Evolutionary conservation across 1,284 basidiomycete species (phyloP).

Genomic region (Hypsizygus ulmarius): DNA sequence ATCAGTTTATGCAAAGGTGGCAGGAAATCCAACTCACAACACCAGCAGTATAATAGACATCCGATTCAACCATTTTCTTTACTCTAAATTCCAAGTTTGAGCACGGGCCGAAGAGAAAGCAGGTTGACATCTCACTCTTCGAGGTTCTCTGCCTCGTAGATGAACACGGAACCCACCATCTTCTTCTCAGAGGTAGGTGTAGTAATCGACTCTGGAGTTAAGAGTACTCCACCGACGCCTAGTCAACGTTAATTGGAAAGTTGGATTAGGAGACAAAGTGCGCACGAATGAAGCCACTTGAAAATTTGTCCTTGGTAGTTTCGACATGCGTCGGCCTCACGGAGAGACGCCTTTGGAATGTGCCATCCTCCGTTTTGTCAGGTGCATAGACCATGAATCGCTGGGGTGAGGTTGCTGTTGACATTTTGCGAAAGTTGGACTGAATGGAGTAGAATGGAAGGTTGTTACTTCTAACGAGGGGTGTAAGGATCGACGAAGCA

Average conservation of each 20-base stretch:
- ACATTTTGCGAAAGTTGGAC: slow-evolving; percentile 1
- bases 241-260: slow-evolving; percentile 2
- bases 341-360: slow-evolving; percentile 45
- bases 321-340: slow-evolving; percentile 46
- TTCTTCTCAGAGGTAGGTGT: slow-evolving; percentile 36
- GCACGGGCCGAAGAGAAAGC: slow-evolving; percentile 1
- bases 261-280: slow-evolving; percentile 8
- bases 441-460: neutral
- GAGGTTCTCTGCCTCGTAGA: slow-evolving; percentile 39
- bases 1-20: neutral
- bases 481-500: too few relatives aligned
- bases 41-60: slow-evolving; percentile 39
- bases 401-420: slow-evolving; percentile 23
- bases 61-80: slow-evolving; percentile 33
- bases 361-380: slow-evolving; percentile 48
- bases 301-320: slow-evolving; percentile 38
- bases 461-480: neutral
- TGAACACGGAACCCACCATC: slow-evolving; percentile 41
- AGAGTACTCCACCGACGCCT: slow-evolving; percentile 39
- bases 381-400: slow-evolving; percentile 53
- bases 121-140: slow-evolving; percentile 33
- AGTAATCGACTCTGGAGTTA: slow-evolving; percentile 37
- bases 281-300: slow-evolving; percentile 44
- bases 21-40: slow-evolving; percentile 31
- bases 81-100: slow-evolving; percentile 26